Evolutionary conservation across 257 asterid genomes (phyloP), one percentile per base, ranked within the genome.

Genomic region (Lavandula angustifolia): DNA sequence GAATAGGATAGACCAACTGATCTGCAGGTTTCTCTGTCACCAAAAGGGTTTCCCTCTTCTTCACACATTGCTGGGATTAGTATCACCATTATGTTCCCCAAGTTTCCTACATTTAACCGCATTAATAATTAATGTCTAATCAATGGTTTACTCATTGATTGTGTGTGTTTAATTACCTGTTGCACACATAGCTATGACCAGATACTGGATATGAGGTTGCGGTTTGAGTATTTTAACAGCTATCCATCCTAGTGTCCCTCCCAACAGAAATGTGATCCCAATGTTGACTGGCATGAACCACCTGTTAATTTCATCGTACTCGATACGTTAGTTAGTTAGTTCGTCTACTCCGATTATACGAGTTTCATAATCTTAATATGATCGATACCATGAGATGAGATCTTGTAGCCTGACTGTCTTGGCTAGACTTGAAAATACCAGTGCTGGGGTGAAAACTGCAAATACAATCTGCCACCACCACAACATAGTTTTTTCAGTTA

Each of bases 231-330:
- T n/a, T 82, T 91, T 91, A 41, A 78, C 80, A 1, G 85, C 95
- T 29, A 86, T 58, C 96, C 96, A 91, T 75, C 95, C 98, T 34
- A 86, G 72, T 32, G 62, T 68, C 50, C 90, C 94, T 78, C 98
- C 98, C 66, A 81, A 64, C 16, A 88, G 54, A 77, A 88, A 91
- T 1, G 98, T 91, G 33, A 86, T 4, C 34, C 89, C 98, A 55
- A 88, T 73, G 69, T 88, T 91, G 0, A 88, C 76, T 3, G 96
- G 95, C 98, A 91, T 91, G 73, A 88, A 91, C 98, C 98, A 91
- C 96, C 96, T 91, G 53, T 29, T 22, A 22, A 22, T 22, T 22
- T 22, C 27, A 22, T n/a, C n/a, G n/a, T n/a, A n/a, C n/a, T n/a
- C n/a, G n/a, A n/a, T 22, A 22, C 27, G 27, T 22, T 22, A 22